Evolutionary conservation across 2,329 filamentous ascomycete genomes (phyloP), one percentile per base, ranked within the genome.

Genomic region (Karstenula rhodostoma): DNA sequence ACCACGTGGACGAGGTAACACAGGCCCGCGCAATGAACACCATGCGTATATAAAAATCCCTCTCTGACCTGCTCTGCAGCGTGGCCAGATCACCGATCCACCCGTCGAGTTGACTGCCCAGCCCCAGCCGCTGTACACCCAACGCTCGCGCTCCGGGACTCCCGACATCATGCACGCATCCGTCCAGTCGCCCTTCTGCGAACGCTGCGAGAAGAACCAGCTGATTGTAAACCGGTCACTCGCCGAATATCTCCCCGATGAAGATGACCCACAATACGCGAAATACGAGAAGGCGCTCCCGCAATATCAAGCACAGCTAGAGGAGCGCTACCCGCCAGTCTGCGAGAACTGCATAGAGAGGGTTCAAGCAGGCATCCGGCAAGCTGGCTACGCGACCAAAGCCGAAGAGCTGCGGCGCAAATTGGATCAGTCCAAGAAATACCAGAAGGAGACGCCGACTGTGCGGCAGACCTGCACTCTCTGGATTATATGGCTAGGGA

Each of bases 71-170:
- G 67, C 64, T n/a, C 33, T 60, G 2, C 71, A 95, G 91, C 87
- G 92, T 75, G 94, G 94, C 71, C 89, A 96, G 53, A 95, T 98
- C 66, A 90, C 92, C 58, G 94, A 99, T 77, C 92, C 94, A 27
- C 93, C 89, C 25, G 80, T 84, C 22, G 86, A 86, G 60, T 85
- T 81, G 60, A 67, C 73, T 15, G 63, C 72, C 60, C 62, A 32
- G 10, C 1, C 27, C 9, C 51, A 69, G 64, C 66, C 58, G 22
- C 63, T 37, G 22, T 64, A 6, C 57, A 72, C 59, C 65, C 63
- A 46, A n/a, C 66, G 47, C 19, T 63, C 68, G 6, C 71, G 71
- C 53, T 72, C 74, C 22, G 68, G 71, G 4, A 68, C 73, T 32
- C 71, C 69, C 57, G 60, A 61, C 53, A 63, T 71, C 56, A 65